These are phyloP conservation scores for Sphagnum magellanicum DNA, from an alignment of 228 moss, liverwort and hornwort species.

Conservation along the genomic window DNA sequence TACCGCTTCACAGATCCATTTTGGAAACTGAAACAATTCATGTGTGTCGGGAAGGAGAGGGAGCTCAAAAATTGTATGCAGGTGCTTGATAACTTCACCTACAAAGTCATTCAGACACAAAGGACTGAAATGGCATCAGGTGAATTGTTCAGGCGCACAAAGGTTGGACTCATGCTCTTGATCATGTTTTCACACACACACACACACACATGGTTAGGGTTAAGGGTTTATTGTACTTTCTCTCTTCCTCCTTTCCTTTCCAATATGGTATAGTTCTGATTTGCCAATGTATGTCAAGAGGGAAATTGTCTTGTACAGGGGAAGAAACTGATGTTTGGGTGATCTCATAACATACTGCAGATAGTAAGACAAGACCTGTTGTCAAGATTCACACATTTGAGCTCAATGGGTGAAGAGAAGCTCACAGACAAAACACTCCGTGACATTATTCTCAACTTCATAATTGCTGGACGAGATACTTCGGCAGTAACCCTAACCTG, in stretches of 20 bases:
- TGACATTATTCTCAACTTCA: constrained; percentile 50
- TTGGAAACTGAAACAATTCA: constrained; percentile 35
- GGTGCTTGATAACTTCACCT: constrained; percentile 39
- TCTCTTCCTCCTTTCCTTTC: not conserved
- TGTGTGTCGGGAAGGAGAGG: constrained; percentile 36
- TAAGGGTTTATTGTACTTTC: not conserved
- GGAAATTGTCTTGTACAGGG: not conserved
- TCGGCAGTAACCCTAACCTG: constrained; percentile 38
- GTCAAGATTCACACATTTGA: constrained; percentile 33
- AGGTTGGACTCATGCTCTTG: not conserved
- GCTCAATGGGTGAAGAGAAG: not conserved
- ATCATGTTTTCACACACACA: not conserved
- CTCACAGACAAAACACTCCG: constrained; percentile 23
- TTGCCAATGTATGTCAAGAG: not conserved
- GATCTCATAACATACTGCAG: constrained; percentile 7
- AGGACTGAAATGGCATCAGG: constrained; percentile 17
- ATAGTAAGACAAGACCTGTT: constrained; percentile 22
- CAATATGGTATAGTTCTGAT: not conserved
- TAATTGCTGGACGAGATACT: constrained; percentile 52
- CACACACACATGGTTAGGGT: too few relatives aligned
- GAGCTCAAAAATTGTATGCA: constrained; percentile 34
- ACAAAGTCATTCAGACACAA: constrained; percentile 24
- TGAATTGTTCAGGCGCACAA: not conserved
- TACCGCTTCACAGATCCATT: constrained; percentile 33
- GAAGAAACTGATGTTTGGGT: too few relatives aligned